Evolutionary conservation across 805 yeast species (phyloP), one percentile per base, ranked within the genome.

Genomic region (Metschnikowia lochheadii): DNA sequence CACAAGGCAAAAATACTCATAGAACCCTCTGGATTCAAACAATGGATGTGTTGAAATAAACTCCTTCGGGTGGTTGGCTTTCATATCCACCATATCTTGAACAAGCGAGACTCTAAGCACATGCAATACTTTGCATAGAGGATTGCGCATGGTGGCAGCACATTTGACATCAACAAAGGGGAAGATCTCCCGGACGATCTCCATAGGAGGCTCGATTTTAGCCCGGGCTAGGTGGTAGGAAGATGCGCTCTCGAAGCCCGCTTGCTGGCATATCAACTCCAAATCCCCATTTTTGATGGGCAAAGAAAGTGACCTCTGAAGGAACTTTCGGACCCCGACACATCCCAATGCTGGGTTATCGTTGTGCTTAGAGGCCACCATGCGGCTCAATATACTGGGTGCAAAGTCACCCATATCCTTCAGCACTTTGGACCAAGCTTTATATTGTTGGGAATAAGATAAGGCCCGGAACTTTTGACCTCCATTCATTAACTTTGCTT

Each of bases 71-170:
- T 59, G 64, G 21, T 49, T 45, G 17, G 43, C 45, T 39, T 56
- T 56, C 2, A 67, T 40, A 5, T 62, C 50, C 7, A 63, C 65
- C 70, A 67, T 66, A 44, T 67, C 72, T 55, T 67, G 72, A 36
- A 63, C 55, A 37, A 67, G 53, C 34, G 57, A 49, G 17, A 57
- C 49, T 36, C 70, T 50, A 20, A 67, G 56, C 51, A 57, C 49
- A 4, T 29, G 38, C 18, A 49, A 34, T 5, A 49, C 47, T 26
- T 46, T 23, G 33, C 59, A 51, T 33, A 66, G 55, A 6, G 51
- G 50, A 18, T 55, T 57, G 21, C 56, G 44, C 43, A 54, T 47
- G 14, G 56, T 44, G 23, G 51, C 47, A 8, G 43, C 50, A 23
- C 48, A 44, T 13, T 36, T 49, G 8, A 52, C 49, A 31, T 63